Conservation (phyloP, 2,329 filamentous ascomycete species). For the Geoglossum cookeanum region DNA sequence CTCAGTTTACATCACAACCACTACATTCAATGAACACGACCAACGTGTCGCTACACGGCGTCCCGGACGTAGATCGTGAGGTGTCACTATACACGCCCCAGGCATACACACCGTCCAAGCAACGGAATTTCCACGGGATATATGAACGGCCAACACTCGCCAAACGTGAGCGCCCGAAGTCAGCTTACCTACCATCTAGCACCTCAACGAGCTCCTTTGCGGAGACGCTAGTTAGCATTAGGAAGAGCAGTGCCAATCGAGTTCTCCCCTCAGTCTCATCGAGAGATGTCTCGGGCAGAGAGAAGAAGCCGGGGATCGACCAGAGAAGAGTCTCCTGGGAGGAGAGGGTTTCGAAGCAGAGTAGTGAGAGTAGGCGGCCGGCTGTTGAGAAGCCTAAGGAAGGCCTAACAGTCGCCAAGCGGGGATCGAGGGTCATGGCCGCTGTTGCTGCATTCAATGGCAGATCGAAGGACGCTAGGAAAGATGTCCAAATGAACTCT, state of each 20-base stretch:
- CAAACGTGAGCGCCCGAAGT: conserved; percentile 29
- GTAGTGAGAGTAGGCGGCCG: conserved; percentile 6
- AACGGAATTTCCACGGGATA: conserved; percentile 33
- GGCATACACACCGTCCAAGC: conserved; percentile 40
- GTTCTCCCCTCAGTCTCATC: neutral
- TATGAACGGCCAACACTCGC: conserved; percentile 27
- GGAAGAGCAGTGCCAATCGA: conserved; percentile 8
- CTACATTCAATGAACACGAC: conserved; percentile 19
- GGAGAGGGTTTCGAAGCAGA: conserved; percentile 14
- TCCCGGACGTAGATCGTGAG: conserved; percentile 30
- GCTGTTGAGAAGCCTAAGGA: conserved; percentile 14
- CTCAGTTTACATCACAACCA: conserved; percentile 43
- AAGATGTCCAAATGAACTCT: conserved; percentile 6
- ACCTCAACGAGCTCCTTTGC: conserved; percentile 22
- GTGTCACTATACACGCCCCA: conserved; percentile 38
- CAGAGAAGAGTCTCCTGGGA: conserved; percentile 1
- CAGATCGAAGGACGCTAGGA: conserved; percentile 25
- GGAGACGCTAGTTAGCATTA: conserved; percentile 18
- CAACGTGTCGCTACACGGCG: conserved; percentile 26
- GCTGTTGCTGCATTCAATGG: conserved; percentile 43
- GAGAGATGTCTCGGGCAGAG: neutral
- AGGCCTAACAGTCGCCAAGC: conserved; percentile 22
- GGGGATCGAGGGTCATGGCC: conserved; percentile 39
- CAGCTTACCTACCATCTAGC: conserved; percentile 25
- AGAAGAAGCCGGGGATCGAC: conserved; percentile 1